phyloP scores from a whole-genome alignment of 768 basidiomycete genomes.

The Suillus bovinus region DNA sequence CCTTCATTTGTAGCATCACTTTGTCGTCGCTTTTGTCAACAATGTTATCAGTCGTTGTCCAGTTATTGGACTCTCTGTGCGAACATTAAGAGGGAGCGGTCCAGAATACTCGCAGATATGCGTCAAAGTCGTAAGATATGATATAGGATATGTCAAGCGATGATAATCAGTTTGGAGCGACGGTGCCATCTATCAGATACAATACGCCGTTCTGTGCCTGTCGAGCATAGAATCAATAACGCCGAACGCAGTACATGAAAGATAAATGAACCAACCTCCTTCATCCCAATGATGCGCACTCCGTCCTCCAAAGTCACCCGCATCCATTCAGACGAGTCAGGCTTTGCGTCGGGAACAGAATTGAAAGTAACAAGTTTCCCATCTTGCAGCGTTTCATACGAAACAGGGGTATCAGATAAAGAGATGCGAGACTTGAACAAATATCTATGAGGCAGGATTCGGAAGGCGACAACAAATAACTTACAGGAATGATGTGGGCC shows the following conservation, averaged over 20 bases:
- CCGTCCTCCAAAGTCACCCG: slow-evolving; percentile 56
- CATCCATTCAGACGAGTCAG: slow-evolving; percentile 54
- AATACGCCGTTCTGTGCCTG: slow-evolving; percentile 34
- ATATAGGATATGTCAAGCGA: not conserved
- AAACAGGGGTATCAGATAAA: slow-evolving; percentile 37
- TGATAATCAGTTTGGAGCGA: not conserved
- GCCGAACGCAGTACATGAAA: not conserved
- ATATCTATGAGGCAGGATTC: not conserved
- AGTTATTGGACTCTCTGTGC: slow-evolving; percentile 1
- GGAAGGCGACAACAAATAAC: not conserved
- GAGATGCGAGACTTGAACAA: slow-evolving; percentile 43
- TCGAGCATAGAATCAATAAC: slow-evolving; percentile 2
- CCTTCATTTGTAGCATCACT: slow-evolving; percentile 29
- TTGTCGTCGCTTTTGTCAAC: slow-evolving; percentile 2
- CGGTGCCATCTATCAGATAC: not conserved
- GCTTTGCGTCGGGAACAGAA: slow-evolving; percentile 29
- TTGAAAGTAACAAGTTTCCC: slow-evolving; percentile 60
- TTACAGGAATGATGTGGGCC: slow-evolving; percentile 82
- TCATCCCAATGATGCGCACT: slow-evolving; percentile 56
- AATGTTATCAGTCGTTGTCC: slow-evolving; percentile 4
- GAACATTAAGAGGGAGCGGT: not conserved
- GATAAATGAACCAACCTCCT: slow-evolving; percentile 47
- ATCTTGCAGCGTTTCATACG: slow-evolving; percentile 59
- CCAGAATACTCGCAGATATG: not conserved
- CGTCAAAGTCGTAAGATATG: not conserved